Percentiles rank a stretch among this genome's conserved stretches.
Conservation (phyloP, 2,329 filamentous ascomycete genomes). For the Penicillium vulpinum region DNA sequence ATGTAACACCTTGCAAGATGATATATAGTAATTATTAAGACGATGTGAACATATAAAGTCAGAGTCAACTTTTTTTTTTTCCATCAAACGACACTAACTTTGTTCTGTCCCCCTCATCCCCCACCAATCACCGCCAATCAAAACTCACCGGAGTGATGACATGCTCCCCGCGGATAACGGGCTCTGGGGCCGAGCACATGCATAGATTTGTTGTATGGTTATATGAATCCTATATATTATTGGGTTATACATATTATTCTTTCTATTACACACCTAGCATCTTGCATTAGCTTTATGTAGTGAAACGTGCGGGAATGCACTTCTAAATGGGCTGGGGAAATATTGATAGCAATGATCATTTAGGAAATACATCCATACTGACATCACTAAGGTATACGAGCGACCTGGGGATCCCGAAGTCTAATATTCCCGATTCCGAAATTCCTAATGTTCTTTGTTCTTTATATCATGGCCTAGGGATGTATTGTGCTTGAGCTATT, state of each 20-base stretch:
- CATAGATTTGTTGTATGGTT: background rate
- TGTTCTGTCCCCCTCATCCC: conserved; percentile 9
- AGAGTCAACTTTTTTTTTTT: conserved; percentile 6
- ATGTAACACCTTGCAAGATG: background rate
- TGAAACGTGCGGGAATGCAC: background rate
- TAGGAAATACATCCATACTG: no score
- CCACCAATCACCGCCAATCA: conserved; percentile 7
- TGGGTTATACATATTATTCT: background rate
- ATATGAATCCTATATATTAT: background rate
- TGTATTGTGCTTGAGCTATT: no score
- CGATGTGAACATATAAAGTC: background rate
- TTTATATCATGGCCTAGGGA: no score
- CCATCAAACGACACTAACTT: conserved; percentile 7
- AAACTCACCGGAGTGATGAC: conserved; percentile 1
- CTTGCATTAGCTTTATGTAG: background rate
- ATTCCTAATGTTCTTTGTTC: background rate
- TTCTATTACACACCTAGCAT: background rate
- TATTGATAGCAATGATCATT: no score
- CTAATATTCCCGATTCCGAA: background rate
- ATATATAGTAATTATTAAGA: background rate
- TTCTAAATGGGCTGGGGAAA: background rate
- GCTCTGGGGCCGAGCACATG: background rate
- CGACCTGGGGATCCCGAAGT: no score
- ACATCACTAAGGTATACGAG: no score
- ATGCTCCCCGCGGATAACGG: conserved; percentile 6